Conservation (phyloP, 2,329 filamentous ascomycete species). For the Geosmithia morbida region DNA sequence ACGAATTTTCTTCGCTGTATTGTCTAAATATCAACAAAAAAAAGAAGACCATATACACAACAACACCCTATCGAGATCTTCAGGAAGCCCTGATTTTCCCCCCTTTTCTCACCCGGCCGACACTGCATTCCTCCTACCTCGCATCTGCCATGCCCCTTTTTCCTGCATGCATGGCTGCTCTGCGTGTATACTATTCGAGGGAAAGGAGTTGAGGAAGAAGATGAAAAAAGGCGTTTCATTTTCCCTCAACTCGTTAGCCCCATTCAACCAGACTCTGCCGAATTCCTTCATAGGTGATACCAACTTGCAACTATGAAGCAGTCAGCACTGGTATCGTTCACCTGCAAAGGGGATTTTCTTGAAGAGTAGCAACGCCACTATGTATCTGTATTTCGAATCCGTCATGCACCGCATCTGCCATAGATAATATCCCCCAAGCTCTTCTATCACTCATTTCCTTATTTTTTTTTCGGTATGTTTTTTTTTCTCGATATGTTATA, state of each 20-base stretch:
- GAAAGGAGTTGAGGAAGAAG: conserved; percentile 10
- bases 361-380: background rate
- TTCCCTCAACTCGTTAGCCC: background rate
- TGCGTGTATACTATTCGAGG: conserved; percentile 20
- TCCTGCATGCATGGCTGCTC: conserved; percentile 5
- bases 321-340: background rate
- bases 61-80: background rate
- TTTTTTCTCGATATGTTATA: conserved; percentile 7
- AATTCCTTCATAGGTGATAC: background rate
- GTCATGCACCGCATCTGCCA: background rate
- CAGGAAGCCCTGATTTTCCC: background rate
- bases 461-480: conserved; percentile 8
- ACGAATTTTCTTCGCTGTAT: conserved; percentile 22
- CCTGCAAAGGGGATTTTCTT: background rate
- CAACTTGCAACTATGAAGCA: background rate
- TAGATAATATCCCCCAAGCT: background rate
- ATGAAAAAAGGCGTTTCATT: background rate
- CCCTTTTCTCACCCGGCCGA: conserved; percentile 1
- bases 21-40: conserved; percentile 8
- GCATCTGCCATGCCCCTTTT: background rate
- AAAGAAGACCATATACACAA: conserved; percentile 1
- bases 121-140: background rate
- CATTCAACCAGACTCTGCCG: background rate
- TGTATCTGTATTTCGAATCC: background rate
- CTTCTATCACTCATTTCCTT: conserved; percentile 13